Evolutionary conservation across 1,284 basidiomycete species (phyloP).

Genomic region (Marasmius sp.): DNA sequence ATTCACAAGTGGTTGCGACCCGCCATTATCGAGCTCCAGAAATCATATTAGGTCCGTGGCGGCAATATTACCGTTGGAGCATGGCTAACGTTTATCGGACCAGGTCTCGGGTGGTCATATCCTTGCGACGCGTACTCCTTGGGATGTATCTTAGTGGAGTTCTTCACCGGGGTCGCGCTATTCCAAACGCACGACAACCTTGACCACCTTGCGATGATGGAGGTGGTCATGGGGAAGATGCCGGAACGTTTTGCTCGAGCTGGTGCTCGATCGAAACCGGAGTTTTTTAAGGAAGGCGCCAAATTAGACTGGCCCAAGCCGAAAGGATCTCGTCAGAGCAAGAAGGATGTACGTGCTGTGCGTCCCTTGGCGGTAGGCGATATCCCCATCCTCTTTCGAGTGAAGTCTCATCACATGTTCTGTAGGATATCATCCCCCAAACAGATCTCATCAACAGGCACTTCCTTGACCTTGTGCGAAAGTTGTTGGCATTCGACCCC

Average conservation of each 20-base stretch:
- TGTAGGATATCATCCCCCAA: slow-evolving; percentile 82
- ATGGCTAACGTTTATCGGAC: slow-evolving; percentile 11
- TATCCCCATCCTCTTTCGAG: slow-evolving; percentile 5
- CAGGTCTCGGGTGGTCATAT: slow-evolving; percentile 96
- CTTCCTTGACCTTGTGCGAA: slow-evolving; percentile 87
- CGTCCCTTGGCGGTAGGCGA: slow-evolving; percentile 69
- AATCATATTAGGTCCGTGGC: slow-evolving; percentile 87
- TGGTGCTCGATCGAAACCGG: slow-evolving; percentile 78
- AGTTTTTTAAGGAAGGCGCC: slow-evolving; percentile 86
- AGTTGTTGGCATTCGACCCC: slow-evolving; percentile 91
- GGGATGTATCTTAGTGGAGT: slow-evolving; percentile 98
- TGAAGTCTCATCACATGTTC: slow-evolving; percentile 15
- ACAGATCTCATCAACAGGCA: slow-evolving; percentile 70
- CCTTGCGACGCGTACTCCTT: slow-evolving; percentile 99
- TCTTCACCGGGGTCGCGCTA: slow-evolving; percentile 95
- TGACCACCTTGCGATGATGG: slow-evolving; percentile 99
- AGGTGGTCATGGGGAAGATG: slow-evolving; percentile 97
- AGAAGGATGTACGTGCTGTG: slow-evolving; percentile 91
- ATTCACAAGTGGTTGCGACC: slow-evolving; percentile 96
- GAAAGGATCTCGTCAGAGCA: slow-evolving; percentile 84
- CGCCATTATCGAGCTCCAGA: slow-evolving; percentile 99
- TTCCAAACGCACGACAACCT: slow-evolving; percentile 99
- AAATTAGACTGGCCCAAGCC: slow-evolving; percentile 93
- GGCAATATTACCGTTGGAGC: background rate
- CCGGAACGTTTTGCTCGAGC: slow-evolving; percentile 79